Conservation (phyloP, 106 monocot species). For the Allium cepa region DNA sequence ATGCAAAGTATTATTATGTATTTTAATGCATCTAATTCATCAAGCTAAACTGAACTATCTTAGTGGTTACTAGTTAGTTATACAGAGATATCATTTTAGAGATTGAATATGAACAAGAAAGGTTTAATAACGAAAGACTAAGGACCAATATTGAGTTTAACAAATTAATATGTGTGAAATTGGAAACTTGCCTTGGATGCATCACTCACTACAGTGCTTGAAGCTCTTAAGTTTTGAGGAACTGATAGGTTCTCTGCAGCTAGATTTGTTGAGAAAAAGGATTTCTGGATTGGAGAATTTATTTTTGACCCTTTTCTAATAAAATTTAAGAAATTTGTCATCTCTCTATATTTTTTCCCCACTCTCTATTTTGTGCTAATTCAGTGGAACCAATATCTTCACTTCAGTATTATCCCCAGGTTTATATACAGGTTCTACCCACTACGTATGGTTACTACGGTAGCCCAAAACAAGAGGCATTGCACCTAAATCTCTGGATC, state of each 20-base stretch:
- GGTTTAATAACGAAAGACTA: too few species aligned
- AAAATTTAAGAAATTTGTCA: not conserved
- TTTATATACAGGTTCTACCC: too few species aligned
- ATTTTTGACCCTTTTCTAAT: conserved; percentile 16
- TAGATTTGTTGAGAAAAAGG: conserved; percentile 22
- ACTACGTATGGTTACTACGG: too few species aligned
- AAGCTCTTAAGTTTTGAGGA: conserved; percentile 14
- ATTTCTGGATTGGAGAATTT: conserved; percentile 11
- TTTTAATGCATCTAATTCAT: not conserved
- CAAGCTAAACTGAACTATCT: not conserved
- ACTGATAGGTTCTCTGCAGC: conserved; percentile 4
- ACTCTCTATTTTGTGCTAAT: not conserved
- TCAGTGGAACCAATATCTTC: too few species aligned
- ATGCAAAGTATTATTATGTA: not conserved
- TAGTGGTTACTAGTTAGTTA: not conserved
- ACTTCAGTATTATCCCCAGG: too few species aligned
- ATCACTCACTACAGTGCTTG: conserved; percentile 36
- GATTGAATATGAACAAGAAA: not conserved
- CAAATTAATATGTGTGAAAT: not conserved
- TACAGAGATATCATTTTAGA: not conserved
- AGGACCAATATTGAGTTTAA: not conserved
- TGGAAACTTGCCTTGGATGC: conserved; percentile 33
- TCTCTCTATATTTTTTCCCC: not conserved
- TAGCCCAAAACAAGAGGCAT: too few species aligned
- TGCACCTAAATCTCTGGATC: too few species aligned